A percentile compares a stretch with the other conserved stretches of the same genome.
phyloP scores from a whole-genome alignment of 441 rosid genomes.

The Gossypium armourianum region DNA sequence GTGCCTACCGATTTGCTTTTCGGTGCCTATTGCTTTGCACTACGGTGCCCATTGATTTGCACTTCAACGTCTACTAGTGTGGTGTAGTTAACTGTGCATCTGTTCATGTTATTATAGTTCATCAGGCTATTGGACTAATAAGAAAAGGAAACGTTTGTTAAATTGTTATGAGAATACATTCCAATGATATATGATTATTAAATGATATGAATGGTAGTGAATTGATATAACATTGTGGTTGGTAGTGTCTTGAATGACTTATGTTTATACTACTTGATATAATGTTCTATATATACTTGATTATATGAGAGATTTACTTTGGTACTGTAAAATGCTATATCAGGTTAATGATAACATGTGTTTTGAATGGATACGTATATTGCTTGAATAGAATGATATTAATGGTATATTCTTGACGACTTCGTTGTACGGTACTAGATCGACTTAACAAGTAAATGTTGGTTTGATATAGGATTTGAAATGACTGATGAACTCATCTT shows the following conservation, averaged over 20 bases:
- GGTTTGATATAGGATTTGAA: too few relatives aligned
- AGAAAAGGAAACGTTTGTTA: background rate
- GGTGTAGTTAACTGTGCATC: background rate
- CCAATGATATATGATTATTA: background rate
- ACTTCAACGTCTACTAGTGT: too few relatives aligned
- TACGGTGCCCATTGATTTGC: too few relatives aligned
- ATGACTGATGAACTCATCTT: too few relatives aligned
- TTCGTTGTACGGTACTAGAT: background rate
- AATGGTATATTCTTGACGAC: background rate
- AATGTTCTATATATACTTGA: too few relatives aligned
- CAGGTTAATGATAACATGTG: background rate
- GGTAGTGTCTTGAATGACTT: background rate
- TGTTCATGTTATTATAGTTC: background rate
- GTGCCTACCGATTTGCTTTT: too few relatives aligned
- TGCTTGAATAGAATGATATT: background rate
- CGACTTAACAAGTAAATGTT: too few relatives aligned
- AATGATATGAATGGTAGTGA: background rate
- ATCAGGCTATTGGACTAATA: background rate
- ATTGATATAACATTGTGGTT: background rate
- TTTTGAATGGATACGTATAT: background rate
- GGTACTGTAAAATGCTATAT: too few relatives aligned
- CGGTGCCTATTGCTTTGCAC: too few relatives aligned
- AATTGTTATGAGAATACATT: background rate
- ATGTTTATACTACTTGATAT: background rate
- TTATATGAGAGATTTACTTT: background rate